Conservation (phyloP, 768 basidiomycete species). For the Pisolithus orientalis region DNA sequence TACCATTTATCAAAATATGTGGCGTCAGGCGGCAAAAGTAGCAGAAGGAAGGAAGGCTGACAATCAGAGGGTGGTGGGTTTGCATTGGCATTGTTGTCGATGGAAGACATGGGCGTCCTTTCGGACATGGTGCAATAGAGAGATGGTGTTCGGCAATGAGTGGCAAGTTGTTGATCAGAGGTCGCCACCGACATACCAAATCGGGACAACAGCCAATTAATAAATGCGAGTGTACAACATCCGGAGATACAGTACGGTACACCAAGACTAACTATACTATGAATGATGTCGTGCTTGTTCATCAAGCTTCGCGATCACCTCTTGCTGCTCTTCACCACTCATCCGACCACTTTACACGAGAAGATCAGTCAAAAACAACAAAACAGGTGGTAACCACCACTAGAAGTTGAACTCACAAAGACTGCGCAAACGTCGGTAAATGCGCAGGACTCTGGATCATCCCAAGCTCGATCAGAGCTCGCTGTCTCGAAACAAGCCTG, state of each 20-base stretch:
- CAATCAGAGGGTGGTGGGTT: background rate
- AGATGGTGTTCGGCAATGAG: no score
- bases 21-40: background rate
- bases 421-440: constrained; percentile 51
- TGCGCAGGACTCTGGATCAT: constrained; percentile 49
- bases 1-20: background rate
- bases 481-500: constrained; percentile 50
- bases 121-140: constrained; percentile 1
- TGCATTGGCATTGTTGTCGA: background rate
- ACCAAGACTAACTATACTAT: background rate
- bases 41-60: background rate
- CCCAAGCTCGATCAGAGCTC: constrained; percentile 57
- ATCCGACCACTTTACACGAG: constrained; percentile 31
- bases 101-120: background rate
- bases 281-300: constrained; percentile 15
- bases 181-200: no score
- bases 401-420: constrained; percentile 46
- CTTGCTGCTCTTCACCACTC: constrained; percentile 35
- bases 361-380: constrained; percentile 2
- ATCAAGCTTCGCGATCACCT: constrained; percentile 39
- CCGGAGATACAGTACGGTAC: no score
- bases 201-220: no score
- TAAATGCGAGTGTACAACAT: background rate
- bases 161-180: no score
- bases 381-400: background rate